Conservation (phyloP, 2,329 filamentous ascomycete genomes). For the Elsinoe australis region DNA sequence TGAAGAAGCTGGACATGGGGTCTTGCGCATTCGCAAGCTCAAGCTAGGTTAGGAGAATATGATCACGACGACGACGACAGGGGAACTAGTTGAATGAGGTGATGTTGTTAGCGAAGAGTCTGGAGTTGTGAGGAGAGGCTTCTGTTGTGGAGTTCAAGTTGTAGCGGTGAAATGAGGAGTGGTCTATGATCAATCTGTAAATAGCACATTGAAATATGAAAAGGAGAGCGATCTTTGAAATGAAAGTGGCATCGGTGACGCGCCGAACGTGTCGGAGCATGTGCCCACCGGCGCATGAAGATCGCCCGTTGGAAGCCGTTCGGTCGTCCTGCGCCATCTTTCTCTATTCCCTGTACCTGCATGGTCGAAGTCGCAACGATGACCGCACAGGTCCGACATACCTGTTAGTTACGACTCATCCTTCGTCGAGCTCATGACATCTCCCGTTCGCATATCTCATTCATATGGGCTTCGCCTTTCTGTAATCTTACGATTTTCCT, state of each 20-base stretch:
- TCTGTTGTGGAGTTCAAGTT: neutral
- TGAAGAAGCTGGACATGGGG: constrained; percentile 60
- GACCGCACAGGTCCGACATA: too few species aligned
- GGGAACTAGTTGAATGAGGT: neutral
- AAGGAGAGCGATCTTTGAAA: neutral
- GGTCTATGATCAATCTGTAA: constrained; percentile 11
- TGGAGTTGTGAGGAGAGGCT: constrained; percentile 5
- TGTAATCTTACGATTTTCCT: neutral
- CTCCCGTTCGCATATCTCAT: too few species aligned
- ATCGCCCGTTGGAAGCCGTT: constrained; percentile 14
- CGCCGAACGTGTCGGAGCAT: constrained; percentile 5
- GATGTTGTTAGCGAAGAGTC: constrained; percentile 3
- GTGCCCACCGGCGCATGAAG: too few species aligned
- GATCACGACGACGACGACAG: neutral
- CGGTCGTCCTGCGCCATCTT: constrained; percentile 13
- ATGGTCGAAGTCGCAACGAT: too few species aligned
- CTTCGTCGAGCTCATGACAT: too few species aligned
- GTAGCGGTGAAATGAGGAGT: neutral
- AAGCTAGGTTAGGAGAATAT: constrained; percentile 17
- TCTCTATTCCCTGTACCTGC: neutral
- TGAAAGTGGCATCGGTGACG: neutral
- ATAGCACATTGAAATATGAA: neutral
- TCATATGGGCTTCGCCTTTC: too few species aligned
- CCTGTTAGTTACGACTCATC: too few species aligned
- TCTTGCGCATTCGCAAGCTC: constrained; percentile 56